Evolutionary conservation across 228 moss, liverwort and hornwort genomes (phyloP).

Genomic region (Sphagnum fallax): DNA sequence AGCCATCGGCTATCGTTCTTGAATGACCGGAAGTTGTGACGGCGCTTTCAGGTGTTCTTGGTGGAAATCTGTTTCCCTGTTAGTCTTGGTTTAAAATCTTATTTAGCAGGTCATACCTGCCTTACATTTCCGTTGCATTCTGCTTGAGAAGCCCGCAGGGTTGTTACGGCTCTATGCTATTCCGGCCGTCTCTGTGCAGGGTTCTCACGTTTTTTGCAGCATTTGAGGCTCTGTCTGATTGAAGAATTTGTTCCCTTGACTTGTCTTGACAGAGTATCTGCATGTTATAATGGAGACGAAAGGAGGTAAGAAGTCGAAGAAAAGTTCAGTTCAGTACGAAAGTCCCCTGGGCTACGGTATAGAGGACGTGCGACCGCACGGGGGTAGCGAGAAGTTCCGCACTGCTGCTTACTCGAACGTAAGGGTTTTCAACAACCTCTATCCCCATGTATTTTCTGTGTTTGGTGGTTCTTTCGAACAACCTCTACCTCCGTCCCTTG

Average conservation of each 20-base stretch:
- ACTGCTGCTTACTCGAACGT: slow-evolving; percentile 69
- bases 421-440: not conserved
- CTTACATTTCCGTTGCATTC: no score
- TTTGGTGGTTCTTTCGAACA: not conserved
- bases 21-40: no score
- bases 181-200: not conserved
- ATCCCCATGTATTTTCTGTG: not conserved
- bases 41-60: no score
- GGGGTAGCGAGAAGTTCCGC: slow-evolving; percentile 71
- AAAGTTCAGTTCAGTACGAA: slow-evolving; percentile 42
- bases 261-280: slow-evolving; percentile 22
- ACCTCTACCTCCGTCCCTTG: no score
- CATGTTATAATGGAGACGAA: slow-evolving; percentile 74
- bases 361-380: slow-evolving; percentile 75
- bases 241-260: not conserved
- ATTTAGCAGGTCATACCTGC: not conserved
- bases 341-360: slow-evolving; percentile 68
- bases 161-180: not conserved
- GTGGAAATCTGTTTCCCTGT: no score
- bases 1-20: no score
- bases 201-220: no score
- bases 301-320: slow-evolving; percentile 27
- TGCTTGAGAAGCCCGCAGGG: not conserved
- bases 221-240: no score
- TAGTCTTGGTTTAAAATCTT: no score